Evolutionary conservation across 2,329 filamentous ascomycete genomes (phyloP), one percentile per base, ranked within the genome.

Genomic region (Penicillium sp.): DNA sequence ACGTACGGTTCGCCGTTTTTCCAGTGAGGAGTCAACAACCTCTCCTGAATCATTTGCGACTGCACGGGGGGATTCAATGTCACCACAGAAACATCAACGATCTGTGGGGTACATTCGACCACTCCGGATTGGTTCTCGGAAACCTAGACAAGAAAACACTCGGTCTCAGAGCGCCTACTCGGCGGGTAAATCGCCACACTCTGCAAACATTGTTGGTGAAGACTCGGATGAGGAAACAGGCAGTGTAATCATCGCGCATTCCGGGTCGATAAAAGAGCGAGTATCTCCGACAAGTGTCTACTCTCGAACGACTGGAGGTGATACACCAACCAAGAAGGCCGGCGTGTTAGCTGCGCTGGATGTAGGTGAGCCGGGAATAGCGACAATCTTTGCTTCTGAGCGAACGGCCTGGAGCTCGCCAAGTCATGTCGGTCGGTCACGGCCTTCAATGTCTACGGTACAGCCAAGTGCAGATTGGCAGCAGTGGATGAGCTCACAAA

Each of bases 241-340:
- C 0, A 68, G 63, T 48, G 58, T 68, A n/a, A 61, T 68, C 21
- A 27, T 63, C 14, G 27, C 56, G 39, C 58, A 44, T 16, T 45
- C 48, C 14, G 45, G 31, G 33, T 55, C 13, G 56, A 59, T 22
- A 21, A 9, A 35, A 13, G 59, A 48, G 21, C 64, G 60, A 55
- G 63, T 62, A 55, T 76, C 76, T 35, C 73, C 75, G 19, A 27
- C 54, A 5, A 79, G 78, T 54, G 56, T 78, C 9, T 79, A 79
- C 65, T 79, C 78, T 16, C 70, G 74, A 53, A 73, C 73, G 10
- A 75, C 73, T 11, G 70, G 73, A 55, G 76, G 71, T 29, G 64
- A 68, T 27, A 69, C 72, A 4, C 66, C 68, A 8, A 56, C 55
- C 1, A 58, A 59, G 11, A 53, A 54, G n/a, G 48, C 46, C 4